Evolutionary conservation across 306 rosid genomes (phyloP).

Genomic region (Oxytropis ochrocephala): DNA sequence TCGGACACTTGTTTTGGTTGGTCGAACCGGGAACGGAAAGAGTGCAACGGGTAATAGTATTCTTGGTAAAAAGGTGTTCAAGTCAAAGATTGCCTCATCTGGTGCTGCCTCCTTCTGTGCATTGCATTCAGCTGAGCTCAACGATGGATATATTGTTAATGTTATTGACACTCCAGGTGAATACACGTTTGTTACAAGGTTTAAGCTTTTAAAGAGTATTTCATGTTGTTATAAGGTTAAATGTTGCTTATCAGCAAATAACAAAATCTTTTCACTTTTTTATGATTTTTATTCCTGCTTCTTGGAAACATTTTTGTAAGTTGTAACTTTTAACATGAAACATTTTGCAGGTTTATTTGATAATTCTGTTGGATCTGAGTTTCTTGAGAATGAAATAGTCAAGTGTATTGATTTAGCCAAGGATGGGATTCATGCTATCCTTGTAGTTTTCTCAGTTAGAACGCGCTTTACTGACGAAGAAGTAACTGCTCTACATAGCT

Average conservation of each 20-base stretch:
- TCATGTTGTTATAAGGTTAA: too few species aligned
- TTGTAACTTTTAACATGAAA: neutral
- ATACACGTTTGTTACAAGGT: neutral
- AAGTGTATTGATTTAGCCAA: slow-evolving; percentile 80
- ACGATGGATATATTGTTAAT: slow-evolving; percentile 56
- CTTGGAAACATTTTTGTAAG: neutral
- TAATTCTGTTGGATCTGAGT: slow-evolving; percentile 50
- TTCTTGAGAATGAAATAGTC: slow-evolving; percentile 71
- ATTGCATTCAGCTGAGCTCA: slow-evolving; percentile 37
- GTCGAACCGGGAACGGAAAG: slow-evolving; percentile 87
- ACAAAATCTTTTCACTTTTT: neutral
- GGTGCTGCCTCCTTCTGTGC: slow-evolving; percentile 63
- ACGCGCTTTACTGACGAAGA: slow-evolving; percentile 79
- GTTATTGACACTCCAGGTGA: slow-evolving; percentile 96
- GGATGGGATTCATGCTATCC: slow-evolving; percentile 85
- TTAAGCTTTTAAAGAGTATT: too few species aligned
- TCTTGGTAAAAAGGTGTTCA: slow-evolving; percentile 62
- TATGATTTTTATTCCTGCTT: neutral
- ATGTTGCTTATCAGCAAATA: too few species aligned
- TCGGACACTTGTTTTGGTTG: slow-evolving; percentile 71
- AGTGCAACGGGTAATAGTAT: slow-evolving; percentile 88
- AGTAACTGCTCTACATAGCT: slow-evolving; percentile 53
- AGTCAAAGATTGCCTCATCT: slow-evolving; percentile 45
- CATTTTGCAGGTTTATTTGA: slow-evolving; percentile 62
- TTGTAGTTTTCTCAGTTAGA: slow-evolving; percentile 66